Evolutionary conservation across 306 rosid species (phyloP).

Genomic region (Argentina anserina): DNA sequence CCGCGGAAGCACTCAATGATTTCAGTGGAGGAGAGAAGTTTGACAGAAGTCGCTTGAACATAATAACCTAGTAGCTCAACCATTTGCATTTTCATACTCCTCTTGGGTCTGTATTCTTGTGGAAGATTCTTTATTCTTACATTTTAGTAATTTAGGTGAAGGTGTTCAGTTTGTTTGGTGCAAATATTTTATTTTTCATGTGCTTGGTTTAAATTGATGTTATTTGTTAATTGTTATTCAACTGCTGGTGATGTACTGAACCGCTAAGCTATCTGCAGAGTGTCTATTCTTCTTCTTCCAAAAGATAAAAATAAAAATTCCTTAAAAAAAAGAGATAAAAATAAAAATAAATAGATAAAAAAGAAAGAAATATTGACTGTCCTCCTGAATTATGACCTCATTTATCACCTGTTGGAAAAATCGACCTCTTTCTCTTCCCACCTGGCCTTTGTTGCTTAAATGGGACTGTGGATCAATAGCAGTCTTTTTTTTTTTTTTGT

Average conservation of each 20-base stretch:
- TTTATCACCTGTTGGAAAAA: neutral
- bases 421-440: no score
- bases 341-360: no score
- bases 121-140: slow-evolving; percentile 41
- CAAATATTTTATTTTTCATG: slow-evolving; percentile 19
- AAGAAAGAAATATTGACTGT: neutral
- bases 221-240: slow-evolving; percentile 21
- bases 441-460: neutral
- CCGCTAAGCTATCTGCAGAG: neutral
- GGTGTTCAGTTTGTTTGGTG: slow-evolving; percentile 17
- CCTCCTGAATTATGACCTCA: neutral
- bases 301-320: no score
- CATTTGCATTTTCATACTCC: slow-evolving; percentile 26
- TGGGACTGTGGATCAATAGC: neutral
- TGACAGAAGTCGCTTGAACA: slow-evolving; percentile 37
- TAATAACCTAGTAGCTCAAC: neutral
- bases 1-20: slow-evolving; percentile 35
- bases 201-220: slow-evolving; percentile 20
- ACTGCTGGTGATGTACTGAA: slow-evolving; percentile 24
- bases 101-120: slow-evolving; percentile 21
- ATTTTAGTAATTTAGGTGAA: slow-evolving; percentile 19
- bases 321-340: no score
- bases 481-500: neutral
- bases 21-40: slow-evolving; percentile 30
- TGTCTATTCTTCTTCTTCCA: neutral